Base-by-base conservation (phyloP, 768 basidiomycete species). In the Xerocomus brunneocitrinus region DNA sequence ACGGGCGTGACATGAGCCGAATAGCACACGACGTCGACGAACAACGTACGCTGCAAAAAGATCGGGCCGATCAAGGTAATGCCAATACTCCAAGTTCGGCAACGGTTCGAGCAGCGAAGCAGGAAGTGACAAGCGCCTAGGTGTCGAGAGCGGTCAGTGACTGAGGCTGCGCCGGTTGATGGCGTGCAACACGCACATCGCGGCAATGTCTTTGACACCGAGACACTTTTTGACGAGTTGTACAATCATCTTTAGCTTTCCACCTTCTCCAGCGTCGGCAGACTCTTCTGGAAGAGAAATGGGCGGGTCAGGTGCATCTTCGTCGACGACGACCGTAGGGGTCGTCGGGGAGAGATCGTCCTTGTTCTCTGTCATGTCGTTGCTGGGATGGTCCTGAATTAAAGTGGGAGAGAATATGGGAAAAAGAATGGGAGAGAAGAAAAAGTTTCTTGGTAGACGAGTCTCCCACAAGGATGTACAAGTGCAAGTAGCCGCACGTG, bases 1-100 rank as follows among this genome's bases (percentile, higher is more conserved):
- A 8, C 19, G 39, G 49, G 38, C 30, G 50, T 49, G 42, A 49
- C 38, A 40, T 61, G 19, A 47, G 35, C 28, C 43, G 49, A 53
- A 36, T 19, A 39, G 50, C 36, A 25, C 8, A 19, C 4, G 32
- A 24, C n/a, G 35, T 6, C 19, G 22, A 51, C 52, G 38, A n/a
- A 36, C 22, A 32, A 82, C 87, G 75, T 67, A 97, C 94, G 91
- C 84, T 63, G 87, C 87, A 65, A 98, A 93, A 42, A 92, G 73
- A 70, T 97, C 94, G 7, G 94, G 90, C 60, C 92, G 79, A 70
- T 95, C 93, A 44, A 92, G 77, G 61, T 93, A 95, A 59, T 91
- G 86, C 91, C 91, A 97, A 73, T 94, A 98, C 72, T 98, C 95
- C 47, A 98, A 79, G 72, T 98, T 98, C 5, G 95, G 95, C 60